Conservation (phyloP, 2,329 filamentous ascomycete species). For the Microcyclospora tardicrescens region DNA sequence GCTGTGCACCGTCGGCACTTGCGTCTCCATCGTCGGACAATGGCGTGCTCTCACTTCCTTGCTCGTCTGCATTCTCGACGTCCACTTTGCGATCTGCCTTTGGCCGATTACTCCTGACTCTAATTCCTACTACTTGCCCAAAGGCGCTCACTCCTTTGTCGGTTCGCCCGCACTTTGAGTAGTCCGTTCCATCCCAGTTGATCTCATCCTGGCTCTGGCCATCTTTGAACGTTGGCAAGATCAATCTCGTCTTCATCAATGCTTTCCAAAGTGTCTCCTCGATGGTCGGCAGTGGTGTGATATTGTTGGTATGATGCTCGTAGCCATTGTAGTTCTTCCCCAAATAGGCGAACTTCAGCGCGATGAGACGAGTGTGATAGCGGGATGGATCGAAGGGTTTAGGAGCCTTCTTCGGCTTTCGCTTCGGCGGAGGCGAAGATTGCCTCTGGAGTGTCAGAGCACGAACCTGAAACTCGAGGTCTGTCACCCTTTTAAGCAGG, state of each 20-base stretch:
- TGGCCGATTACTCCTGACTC: constrained; percentile 68
- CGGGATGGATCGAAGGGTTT: constrained; percentile 57
- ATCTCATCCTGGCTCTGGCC: constrained; percentile 37
- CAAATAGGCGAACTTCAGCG: constrained; percentile 86
- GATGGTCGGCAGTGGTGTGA: constrained; percentile 61
- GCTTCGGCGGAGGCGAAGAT: constrained; percentile 6
- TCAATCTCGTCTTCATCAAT: constrained; percentile 65
- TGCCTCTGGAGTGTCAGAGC: constrained; percentile 27
- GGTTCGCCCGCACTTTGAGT: constrained; percentile 89
- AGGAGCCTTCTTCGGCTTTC: constrained; percentile 30
- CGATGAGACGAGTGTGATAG: constrained; percentile 74
- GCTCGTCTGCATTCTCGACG: constrained; percentile 4
- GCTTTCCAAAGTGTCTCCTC: constrained; percentile 94
- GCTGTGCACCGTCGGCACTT: constrained; percentile 2
- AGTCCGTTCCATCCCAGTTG: constrained; percentile 74
- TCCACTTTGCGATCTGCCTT: constrained; percentile 8
- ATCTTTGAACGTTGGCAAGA: constrained; percentile 45
- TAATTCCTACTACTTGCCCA: constrained; percentile 79
- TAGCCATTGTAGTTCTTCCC: constrained; percentile 87
- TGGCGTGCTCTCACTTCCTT: neutral
- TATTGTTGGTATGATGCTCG: constrained; percentile 66
- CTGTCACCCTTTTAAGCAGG: constrained; percentile 53
- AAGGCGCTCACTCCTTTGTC: constrained; percentile 92
- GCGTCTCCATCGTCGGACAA: constrained; percentile 2
- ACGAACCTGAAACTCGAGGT: constrained; percentile 54